These are phyloP conservation scores for Vickermania ingenoplastis DNA, from an alignment of 208 protist genomes.

Conservation along the genomic window DNA sequence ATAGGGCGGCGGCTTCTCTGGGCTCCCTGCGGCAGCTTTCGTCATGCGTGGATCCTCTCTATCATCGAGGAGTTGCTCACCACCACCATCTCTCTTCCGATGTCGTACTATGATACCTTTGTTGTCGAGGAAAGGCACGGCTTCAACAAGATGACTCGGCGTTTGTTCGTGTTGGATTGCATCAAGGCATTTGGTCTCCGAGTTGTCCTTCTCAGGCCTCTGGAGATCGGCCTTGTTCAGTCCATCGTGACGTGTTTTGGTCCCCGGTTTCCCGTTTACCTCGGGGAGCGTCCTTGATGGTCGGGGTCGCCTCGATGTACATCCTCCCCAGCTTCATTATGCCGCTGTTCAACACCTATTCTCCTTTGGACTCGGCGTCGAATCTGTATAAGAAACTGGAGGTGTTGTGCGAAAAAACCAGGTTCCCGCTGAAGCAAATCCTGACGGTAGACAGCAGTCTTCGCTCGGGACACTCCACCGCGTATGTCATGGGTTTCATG, in stretches of 20 bases:
- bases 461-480: slow-evolving; percentile 78
- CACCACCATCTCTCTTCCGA: background rate
- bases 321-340: slow-evolving; percentile 70
- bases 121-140: background rate
- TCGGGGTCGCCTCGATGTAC: slow-evolving; percentile 22
- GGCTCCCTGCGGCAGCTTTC: too few relatives aligned
- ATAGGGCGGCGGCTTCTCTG: too few relatives aligned
- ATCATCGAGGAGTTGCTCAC: background rate
- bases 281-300: slow-evolving; percentile 35
- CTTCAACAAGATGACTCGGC: background rate
- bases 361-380: slow-evolving; percentile 24
- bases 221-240: slow-evolving; percentile 40
- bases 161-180: background rate
- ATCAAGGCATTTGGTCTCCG: slow-evolving; percentile 12
- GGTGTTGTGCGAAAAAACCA: slow-evolving; percentile 20
- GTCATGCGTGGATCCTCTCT: background rate
- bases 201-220: slow-evolving; percentile 28
- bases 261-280: slow-evolving; percentile 67
- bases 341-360: slow-evolving; percentile 88
- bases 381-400: slow-evolving; percentile 40
- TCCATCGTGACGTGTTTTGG: slow-evolving; percentile 62
- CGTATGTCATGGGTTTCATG: slow-evolving; percentile 84
- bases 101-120: background rate
- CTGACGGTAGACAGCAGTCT: slow-evolving; percentile 68
- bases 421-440: slow-evolving; percentile 69